phyloP scores from a whole-genome alignment of 2,329 filamentous ascomycete species.

The Cercospora sp. region DNA sequence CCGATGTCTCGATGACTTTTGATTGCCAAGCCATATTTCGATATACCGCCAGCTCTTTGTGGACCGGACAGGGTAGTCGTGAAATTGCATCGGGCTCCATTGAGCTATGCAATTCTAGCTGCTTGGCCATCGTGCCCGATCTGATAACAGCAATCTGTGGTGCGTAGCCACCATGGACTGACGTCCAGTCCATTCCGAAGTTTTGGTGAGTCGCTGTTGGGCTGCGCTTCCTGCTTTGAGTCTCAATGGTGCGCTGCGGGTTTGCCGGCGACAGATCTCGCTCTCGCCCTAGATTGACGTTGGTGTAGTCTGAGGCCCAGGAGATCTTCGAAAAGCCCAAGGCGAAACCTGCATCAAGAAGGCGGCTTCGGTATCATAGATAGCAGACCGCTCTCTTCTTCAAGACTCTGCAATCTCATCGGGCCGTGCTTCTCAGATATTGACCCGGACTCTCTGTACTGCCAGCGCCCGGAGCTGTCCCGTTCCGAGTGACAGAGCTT shows the following conservation, averaged over 20 bases:
- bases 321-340: not conserved
- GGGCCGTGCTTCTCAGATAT: not conserved
- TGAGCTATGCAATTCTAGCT: not conserved
- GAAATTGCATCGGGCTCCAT: not conserved
- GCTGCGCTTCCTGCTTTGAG: not conserved
- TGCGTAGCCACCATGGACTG: not conserved
- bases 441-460: not conserved
- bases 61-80: not conserved
- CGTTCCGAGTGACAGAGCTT: not conserved
- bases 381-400: not conserved
- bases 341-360: not conserved
- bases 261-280: not conserved
- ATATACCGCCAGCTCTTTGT: not conserved
- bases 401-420: not conserved
- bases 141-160: not conserved
- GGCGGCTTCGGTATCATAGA: not conserved
- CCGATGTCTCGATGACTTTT: not conserved
- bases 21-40: not conserved
- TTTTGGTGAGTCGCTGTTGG: not conserved
- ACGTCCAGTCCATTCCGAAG: not conserved
- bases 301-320: not conserved
- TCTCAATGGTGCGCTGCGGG: not conserved
- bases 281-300: not conserved
- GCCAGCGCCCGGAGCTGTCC: not conserved
- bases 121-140: not conserved